phyloP scores from a whole-genome alignment of 1,139 yeast species.

The Protomyces macrosporus region DNA sequence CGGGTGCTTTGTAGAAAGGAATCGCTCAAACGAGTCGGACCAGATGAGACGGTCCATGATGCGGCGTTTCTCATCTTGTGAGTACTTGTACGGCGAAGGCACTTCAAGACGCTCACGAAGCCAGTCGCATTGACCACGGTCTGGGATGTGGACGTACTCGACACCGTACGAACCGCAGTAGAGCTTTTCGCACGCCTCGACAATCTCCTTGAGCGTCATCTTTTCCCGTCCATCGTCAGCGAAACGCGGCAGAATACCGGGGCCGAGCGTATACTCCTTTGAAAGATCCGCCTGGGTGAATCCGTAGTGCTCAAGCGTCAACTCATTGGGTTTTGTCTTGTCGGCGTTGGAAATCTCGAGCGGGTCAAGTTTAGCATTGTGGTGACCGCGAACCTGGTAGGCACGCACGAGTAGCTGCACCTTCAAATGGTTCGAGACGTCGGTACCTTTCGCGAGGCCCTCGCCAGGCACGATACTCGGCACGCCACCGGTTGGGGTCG shows the following conservation, averaged over 20 bases:
- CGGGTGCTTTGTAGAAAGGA: slow-evolving; percentile 91
- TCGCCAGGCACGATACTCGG: slow-evolving; percentile 50
- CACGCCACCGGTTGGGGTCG: slow-evolving; percentile 64
- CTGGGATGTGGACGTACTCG: slow-evolving; percentile 94
- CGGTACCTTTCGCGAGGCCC: slow-evolving; percentile 41
- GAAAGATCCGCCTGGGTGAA: slow-evolving; percentile 81
- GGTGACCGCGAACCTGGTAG: slow-evolving; percentile 97
- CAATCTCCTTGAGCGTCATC: slow-evolving; percentile 67
- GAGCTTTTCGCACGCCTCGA: slow-evolving; percentile 69
- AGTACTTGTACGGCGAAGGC: slow-evolving; percentile 77
- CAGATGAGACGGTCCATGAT: slow-evolving; percentile 94
- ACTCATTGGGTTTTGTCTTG: slow-evolving; percentile 68
- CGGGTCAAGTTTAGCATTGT: slow-evolving; percentile 92
- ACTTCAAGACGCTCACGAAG: slow-evolving; percentile 93
- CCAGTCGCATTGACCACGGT: slow-evolving; percentile 96
- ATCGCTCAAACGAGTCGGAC: slow-evolving; percentile 90
- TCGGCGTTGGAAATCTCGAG: slow-evolving; percentile 75
- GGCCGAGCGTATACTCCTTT: slow-evolving; percentile 83
- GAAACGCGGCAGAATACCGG: slow-evolving; percentile 94
- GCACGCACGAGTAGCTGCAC: slow-evolving; percentile 96
- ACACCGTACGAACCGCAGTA: slow-evolving; percentile 89
- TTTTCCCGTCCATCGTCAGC: slow-evolving; percentile 55
- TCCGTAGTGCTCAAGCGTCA: slow-evolving; percentile 85
- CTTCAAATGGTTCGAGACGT: slow-evolving; percentile 83
- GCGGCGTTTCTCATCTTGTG: slow-evolving; percentile 88